Base-by-base conservation (phyloP, 495 filamentous ascomycete genomes). In the Elaphomyces granulatus region DNA sequence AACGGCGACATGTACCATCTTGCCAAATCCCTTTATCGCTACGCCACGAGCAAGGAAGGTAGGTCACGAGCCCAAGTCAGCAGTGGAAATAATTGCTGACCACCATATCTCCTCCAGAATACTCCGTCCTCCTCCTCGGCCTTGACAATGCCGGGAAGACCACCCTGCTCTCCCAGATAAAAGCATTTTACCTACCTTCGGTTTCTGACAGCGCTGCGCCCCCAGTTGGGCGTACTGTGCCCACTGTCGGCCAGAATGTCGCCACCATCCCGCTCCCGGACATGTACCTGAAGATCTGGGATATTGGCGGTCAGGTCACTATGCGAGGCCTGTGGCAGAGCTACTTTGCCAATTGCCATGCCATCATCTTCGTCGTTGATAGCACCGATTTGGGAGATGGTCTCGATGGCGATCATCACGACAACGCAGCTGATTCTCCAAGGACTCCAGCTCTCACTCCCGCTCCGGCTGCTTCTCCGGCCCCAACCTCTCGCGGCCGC, bases 121-220 rank as follows among this genome's bases (percentile, higher is more conserved):
- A 94, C 70, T 95, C 90, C 23, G 82, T 96, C 49, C 80, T 98
- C 43, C 82, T 98, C 36, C 82, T 96, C 47, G 90, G 90, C 38
- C 80, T 98, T 55, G 90, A 98, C 64, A 95, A 95, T 52, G 90
- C 90, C 38, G 90, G 90, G 59, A 98, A 98, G 68, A 96, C 90
- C 26, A 98, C 90, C 10, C 86, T 98, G 56, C 86, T 94, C 59
- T 84, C 90, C 45, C 85, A 94, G 55, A 81, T 95, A 53, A 94
- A 94, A 64, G 73, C 85, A 30, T 68, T 88, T 51, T 93, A 81
- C 64, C 71, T 78, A 41, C 76, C 81, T 26, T 70, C 72, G 42
- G 47, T 64, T 12, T 68, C 71, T 49, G 68, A 74, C 41, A 57
- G 72, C 38, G 58, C 63, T 61, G 44, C 57, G 10, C 50, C 61